A percentile compares a stretch with the other conserved stretches of the same genome.
Evolutionary conservation across 2,329 filamentous ascomycete genomes (phyloP).

Genomic region (Rhinocladiella mackenziei): DNA sequence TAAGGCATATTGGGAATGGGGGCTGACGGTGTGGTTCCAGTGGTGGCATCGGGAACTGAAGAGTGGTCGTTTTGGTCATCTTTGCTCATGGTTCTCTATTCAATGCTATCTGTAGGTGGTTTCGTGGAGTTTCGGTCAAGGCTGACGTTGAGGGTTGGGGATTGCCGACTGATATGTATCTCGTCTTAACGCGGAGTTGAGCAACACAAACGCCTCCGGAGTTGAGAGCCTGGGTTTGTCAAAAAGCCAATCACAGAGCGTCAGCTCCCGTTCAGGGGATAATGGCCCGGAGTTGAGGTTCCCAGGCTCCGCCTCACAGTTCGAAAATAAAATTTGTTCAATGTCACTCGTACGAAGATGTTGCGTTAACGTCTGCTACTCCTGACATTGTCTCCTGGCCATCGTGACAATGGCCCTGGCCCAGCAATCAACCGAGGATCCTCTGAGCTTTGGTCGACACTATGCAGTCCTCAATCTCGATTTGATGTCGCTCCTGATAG

Average conservation of each 20-base stretch:
- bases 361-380: too few relatives aligned
- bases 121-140: not conserved
- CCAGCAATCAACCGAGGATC: not conserved
- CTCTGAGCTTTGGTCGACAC: not conserved
- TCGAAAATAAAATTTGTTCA: too few relatives aligned
- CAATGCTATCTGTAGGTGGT: not conserved
- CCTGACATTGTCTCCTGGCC: not conserved
- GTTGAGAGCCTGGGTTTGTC: not conserved
- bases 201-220: not conserved
- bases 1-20: constrained; percentile 35
- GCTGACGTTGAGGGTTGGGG: too few relatives aligned
- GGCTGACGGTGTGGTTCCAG: not conserved
- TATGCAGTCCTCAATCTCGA: not conserved
- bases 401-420: not conserved
- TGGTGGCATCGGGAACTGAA: not conserved
- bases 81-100: not conserved
- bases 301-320: too few relatives aligned
- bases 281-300: too few relatives aligned
- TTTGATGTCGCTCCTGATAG: not conserved
- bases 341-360: too few relatives aligned
- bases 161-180: too few relatives aligned
- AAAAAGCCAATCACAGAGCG: too few relatives aligned
- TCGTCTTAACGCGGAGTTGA: not conserved
- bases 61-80: not conserved
- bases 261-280: not conserved